Evolutionary conservation across 1,284 basidiomycete species (phyloP).

Genomic region (Cutaneotrichosporon sp.): DNA sequence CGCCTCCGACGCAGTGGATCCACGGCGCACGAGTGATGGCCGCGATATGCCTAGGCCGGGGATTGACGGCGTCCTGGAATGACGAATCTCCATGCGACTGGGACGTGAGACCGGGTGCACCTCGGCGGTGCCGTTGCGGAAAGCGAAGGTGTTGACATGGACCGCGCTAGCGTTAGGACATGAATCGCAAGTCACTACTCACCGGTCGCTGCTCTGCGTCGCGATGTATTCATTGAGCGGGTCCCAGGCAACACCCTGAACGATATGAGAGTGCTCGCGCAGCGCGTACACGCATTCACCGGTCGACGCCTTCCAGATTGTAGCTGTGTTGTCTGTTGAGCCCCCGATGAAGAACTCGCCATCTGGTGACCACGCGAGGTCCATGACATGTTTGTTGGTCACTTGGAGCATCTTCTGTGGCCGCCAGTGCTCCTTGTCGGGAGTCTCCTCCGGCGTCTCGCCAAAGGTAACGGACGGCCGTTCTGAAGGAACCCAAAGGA

Average conservation of each 20-base stretch:
- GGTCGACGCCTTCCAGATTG: slow-evolving; percentile 44
- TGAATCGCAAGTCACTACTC: slow-evolving; percentile 13
- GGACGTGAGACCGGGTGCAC: slow-evolving; percentile 57
- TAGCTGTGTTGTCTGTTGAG: slow-evolving; percentile 90
- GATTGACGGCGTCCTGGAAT: slow-evolving; percentile 48
- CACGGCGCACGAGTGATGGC: slow-evolving; percentile 60
- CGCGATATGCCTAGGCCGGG: slow-evolving; percentile 45
- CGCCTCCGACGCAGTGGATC: slow-evolving; percentile 68
- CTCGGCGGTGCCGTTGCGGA: slow-evolving; percentile 72
- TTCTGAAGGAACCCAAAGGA: slow-evolving; percentile 84
- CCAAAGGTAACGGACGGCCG: slow-evolving; percentile 71
- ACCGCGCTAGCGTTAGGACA: slow-evolving; percentile 57
- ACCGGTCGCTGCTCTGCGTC: slow-evolving; percentile 85
- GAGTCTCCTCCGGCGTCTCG: slow-evolving; percentile 71
- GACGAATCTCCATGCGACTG: slow-evolving; percentile 45
- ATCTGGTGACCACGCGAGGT: slow-evolving; percentile 93
- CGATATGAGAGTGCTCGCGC: slow-evolving; percentile 81
- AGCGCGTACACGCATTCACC: slow-evolving; percentile 45
- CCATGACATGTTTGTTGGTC: slow-evolving; percentile 91
- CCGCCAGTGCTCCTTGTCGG: slow-evolving; percentile 95
- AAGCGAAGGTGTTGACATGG: slow-evolving; percentile 76
- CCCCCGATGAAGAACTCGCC: slow-evolving; percentile 91
- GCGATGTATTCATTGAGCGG: slow-evolving; percentile 91
- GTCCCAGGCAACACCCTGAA: slow-evolving; percentile 96
- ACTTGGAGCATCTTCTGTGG: slow-evolving; percentile 78